These are phyloP conservation scores for Pyrenochaeta sp. DNA, from an alignment of 2,329 filamentous ascomycete genomes.

Conservation along the genomic window DNA sequence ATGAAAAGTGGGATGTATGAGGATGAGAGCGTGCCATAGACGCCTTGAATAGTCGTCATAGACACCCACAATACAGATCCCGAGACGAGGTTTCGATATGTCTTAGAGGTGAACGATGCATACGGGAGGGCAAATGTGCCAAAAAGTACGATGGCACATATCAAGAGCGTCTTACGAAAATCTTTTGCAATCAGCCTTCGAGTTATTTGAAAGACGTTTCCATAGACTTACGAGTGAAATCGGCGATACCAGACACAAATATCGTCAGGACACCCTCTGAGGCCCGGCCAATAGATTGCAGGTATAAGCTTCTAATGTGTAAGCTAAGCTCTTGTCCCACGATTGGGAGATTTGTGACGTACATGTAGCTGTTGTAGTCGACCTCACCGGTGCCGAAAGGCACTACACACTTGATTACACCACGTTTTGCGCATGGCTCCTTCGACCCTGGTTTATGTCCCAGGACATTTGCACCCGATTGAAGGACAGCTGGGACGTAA, in stretches of 20 bases:
- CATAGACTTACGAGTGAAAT: conserved; percentile 20
- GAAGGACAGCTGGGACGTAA: conserved; percentile 8
- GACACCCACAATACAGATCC: conserved; percentile 19
- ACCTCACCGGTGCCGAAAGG: conserved; percentile 24
- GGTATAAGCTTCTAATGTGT: conserved; percentile 11
- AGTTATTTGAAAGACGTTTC: background rate
- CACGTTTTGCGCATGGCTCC: conserved; percentile 13
- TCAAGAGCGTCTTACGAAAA: conserved; percentile 18
- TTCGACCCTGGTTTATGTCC: conserved; percentile 8
- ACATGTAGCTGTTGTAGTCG: conserved; percentile 29
- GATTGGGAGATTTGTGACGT: background rate
- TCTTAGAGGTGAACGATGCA: conserved; percentile 14
- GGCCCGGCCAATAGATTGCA: conserved; percentile 26
- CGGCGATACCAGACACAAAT: conserved; percentile 22
- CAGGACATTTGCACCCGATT: conserved; percentile 6
- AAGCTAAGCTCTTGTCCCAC: too few relatives aligned
- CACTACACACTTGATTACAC: conserved; percentile 22
- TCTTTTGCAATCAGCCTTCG: background rate
- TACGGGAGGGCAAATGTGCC: conserved; percentile 23
- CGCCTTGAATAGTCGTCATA: conserved; percentile 20
- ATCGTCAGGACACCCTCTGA: conserved; percentile 22
- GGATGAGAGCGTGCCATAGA: conserved; percentile 24
- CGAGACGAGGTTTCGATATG: conserved; percentile 19
- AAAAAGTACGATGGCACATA: conserved; percentile 15
- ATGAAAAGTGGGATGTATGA: conserved; percentile 32